Evolutionary conservation across 139 green algal genomes (phyloP).

Genomic region (Chlamydomonas incerta): DNA sequence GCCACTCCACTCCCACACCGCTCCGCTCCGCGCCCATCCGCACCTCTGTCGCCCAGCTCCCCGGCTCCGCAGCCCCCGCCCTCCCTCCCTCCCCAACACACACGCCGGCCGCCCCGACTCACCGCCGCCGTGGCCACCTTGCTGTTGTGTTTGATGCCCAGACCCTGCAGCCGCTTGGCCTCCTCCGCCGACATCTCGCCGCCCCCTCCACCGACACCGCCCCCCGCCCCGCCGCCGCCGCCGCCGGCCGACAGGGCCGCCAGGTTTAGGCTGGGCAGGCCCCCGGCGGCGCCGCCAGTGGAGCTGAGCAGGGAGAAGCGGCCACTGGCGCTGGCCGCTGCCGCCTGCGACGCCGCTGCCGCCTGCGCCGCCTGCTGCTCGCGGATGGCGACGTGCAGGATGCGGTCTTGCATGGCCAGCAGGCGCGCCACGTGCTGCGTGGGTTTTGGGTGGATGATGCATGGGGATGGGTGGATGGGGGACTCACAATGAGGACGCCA

Average conservation of each 20-base stretch:
- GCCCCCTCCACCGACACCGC: neutral
- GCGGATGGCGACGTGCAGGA: neutral
- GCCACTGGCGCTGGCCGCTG: neutral
- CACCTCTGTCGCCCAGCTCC: no score
- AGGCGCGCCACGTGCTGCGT: neutral
- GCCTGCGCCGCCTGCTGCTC: neutral
- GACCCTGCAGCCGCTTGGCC: slow-evolving; percentile 2
- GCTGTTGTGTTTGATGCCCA: slow-evolving; percentile 24
- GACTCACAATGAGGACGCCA: no score
- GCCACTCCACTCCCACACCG: no score
- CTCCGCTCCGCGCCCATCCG: no score
- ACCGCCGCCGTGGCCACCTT: slow-evolving; percentile 29
- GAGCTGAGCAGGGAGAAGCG: no score
- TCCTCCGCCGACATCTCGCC: neutral
- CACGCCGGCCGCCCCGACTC: neutral
- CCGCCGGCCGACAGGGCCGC: neutral
- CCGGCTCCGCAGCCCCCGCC: neutral
- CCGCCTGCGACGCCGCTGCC: neutral
- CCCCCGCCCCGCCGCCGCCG: neutral
- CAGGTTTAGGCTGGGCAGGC: neutral
- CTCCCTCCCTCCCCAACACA: neutral
- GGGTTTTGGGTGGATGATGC: neutral
- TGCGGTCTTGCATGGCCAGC: slow-evolving; percentile 20
- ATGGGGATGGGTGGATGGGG: neutral
- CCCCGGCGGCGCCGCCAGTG: neutral